These are phyloP conservation scores for Rhodamnia rubescens DNA, from an alignment of 345 rosid species.

Conservation along the genomic window DNA sequence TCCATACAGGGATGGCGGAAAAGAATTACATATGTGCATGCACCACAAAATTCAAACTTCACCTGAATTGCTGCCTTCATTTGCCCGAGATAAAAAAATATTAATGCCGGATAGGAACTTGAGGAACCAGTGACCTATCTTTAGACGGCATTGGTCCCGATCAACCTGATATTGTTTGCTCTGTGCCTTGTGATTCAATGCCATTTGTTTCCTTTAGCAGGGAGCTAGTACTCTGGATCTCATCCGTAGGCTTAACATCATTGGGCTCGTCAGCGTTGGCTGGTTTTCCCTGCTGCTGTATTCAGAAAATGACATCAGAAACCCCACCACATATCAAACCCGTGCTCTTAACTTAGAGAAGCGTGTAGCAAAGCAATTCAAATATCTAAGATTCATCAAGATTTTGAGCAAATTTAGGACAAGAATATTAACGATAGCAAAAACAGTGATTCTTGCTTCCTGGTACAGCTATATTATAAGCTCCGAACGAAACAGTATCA, in stretches of 20 bases:
- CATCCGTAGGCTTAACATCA: conserved; percentile 39
- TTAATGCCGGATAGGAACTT: background rate
- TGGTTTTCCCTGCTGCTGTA: conserved; percentile 30
- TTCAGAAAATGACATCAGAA: background rate
- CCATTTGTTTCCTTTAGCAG: conserved; percentile 24
- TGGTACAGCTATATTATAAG: background rate
- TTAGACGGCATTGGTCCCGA: background rate
- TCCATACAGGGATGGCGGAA: background rate
- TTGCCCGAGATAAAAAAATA: background rate
- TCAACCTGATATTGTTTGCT: conserved; percentile 9
- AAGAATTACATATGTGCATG: background rate
- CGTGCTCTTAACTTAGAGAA: background rate
- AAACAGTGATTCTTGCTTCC: background rate
- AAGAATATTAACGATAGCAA: background rate
- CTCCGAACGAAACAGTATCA: background rate
- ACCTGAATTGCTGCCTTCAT: background rate
- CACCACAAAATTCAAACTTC: background rate
- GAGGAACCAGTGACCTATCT: background rate
- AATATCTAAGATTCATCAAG: background rate
- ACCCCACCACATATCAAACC: background rate
- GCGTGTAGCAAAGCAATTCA: background rate
- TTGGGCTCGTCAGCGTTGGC: conserved; percentile 13
- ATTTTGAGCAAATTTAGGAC: background rate
- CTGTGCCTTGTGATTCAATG: conserved; percentile 15
- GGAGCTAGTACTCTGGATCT: conserved; percentile 20